phyloP scores from a whole-genome alignment of 2,329 filamentous ascomycete species.

The Fusarium neocosmosporiellum region DNA sequence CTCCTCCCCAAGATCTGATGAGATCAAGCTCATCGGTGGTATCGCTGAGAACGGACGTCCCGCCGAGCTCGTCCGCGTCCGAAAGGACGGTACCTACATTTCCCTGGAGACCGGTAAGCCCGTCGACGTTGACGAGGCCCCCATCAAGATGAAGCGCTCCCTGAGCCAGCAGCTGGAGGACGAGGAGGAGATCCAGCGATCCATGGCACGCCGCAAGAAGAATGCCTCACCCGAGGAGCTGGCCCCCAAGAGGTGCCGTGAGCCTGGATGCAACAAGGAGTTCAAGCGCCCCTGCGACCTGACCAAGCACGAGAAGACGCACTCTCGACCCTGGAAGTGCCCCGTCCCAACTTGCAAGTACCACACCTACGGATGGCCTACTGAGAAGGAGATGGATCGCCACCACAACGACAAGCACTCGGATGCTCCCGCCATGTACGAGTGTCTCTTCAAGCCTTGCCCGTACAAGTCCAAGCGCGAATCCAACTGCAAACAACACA shows the following conservation, averaged over 20 bases:
- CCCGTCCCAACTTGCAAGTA: conserved; percentile 86
- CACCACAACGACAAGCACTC: conserved; percentile 98
- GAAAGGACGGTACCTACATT: conserved; percentile 82
- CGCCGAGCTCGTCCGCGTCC: conserved; percentile 84
- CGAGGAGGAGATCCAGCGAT: conserved; percentile 85
- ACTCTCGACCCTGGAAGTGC: conserved; percentile 97
- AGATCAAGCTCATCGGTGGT: conserved; percentile 84
- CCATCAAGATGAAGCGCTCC: conserved; percentile 73
- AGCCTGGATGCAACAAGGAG: conserved; percentile 84
- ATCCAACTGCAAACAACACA: conserved; percentile 98
- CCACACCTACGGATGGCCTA: conserved; percentile 90
- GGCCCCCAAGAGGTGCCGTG: conserved; percentile 80
- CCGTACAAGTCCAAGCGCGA: conserved; percentile 95
- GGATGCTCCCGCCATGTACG: conserved; percentile 79
- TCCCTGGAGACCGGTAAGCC: conserved; percentile 78
- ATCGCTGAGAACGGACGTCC: conserved; percentile 84
- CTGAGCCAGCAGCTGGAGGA: conserved; percentile 77
- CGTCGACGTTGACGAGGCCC: conserved; percentile 65
- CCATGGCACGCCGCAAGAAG: conserved; percentile 96
- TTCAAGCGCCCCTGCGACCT: conserved; percentile 98
- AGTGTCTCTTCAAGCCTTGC: conserved; percentile 86
- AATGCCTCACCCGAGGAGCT: conserved; percentile 88
- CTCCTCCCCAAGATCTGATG: conserved; percentile 61
- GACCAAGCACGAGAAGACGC: conserved; percentile 98
- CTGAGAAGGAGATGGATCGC: conserved; percentile 96